Evolutionary conservation across 73 alveolate genomes (phyloP), one percentile per base, ranked within the genome.

Genomic region (Halteria grandinella): DNA sequence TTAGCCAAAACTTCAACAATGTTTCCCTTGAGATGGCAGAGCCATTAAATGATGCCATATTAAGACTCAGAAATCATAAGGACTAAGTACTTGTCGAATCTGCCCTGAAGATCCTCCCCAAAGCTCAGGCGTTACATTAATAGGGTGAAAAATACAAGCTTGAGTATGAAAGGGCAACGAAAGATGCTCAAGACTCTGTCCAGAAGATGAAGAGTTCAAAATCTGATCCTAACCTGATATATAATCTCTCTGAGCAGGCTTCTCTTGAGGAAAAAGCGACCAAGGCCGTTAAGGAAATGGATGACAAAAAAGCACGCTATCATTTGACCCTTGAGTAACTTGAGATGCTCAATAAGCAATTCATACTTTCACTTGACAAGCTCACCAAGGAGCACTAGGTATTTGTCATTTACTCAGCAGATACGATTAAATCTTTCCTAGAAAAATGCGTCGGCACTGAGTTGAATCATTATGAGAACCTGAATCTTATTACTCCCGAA

Each of bases 401-500:
- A n/a, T n/a, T n/a, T n/a, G n/a, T n/a, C n/a, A n/a, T n/a, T n/a
- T n/a, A n/a, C n/a, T 10, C 50, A 39, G 15, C 15, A 39, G 15
- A 39, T 39, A 14, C 18, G 50, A 39, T 39, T 39, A 39, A 39
- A 14, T 39, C 50, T 39, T 11, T 39, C 50, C 15, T 39, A 39
- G 80, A 66, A 52, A 66, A 36, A 4, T 12, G 53, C 12, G 80
- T 66, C 11, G 47, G 47, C 32, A 23, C 63, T 21, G 80, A 66
- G 50, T 32, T 66, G 33, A 41, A 45, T 17, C 80, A 66, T 45
- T 66, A 66, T 45, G 80, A 66, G 23, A 27, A 54, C 51, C 41
- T 66, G 7, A 66, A 66, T 23, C 32, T 66, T 15, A 50, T 66
- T 12, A 43, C 80, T 23, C 80, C 80, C 5, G 69, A 66, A 17